phyloP scores from a whole-genome alignment of 139 green algal genomes.

The Parachlorella kessleri region DNA sequence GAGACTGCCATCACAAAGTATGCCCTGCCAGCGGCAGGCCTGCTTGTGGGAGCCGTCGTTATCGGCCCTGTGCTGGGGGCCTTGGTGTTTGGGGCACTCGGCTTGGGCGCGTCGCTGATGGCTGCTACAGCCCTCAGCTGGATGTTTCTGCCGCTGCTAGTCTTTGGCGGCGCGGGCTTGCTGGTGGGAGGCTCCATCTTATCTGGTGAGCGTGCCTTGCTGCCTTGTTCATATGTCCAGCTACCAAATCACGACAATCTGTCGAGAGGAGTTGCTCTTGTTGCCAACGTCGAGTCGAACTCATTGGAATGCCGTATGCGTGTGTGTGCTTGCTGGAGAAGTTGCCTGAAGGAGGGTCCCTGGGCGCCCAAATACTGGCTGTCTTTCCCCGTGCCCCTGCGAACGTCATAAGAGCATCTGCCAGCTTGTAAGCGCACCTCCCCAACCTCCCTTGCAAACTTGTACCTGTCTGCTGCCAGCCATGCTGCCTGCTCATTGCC shows the following conservation, averaged over 20 bases:
- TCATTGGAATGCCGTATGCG: too few species aligned
- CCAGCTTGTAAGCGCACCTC: too few species aligned
- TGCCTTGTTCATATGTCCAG: background rate
- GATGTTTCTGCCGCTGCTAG: constrained; percentile 1
- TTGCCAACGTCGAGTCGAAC: too few species aligned
- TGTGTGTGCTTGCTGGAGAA: too few species aligned
- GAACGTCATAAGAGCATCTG: too few species aligned
- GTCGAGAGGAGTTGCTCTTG: too few species aligned
- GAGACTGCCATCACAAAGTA: constrained; percentile 14
- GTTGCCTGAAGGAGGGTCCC: too few species aligned
- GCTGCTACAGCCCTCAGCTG: constrained; percentile 4
- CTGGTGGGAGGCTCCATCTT: constrained; percentile 6
- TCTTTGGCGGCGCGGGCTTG: constrained; percentile 5
- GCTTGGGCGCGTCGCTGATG: background rate
- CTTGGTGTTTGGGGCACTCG: constrained; percentile 6
- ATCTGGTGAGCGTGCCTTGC: background rate
- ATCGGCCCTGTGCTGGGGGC: constrained; percentile 12
- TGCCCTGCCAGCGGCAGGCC: constrained; percentile 7
- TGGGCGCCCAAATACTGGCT: too few species aligned
- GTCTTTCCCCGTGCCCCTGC: background rate
- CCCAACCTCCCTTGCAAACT: too few species aligned
- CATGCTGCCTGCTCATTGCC: too few species aligned
- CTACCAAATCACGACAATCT: too few species aligned
- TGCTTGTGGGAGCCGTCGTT: constrained; percentile 2
- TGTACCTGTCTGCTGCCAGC: too few species aligned